Percentiles rank a stretch among this genome's conserved stretches.
Conservation (phyloP, 441 rosid genomes). For the Populus hybrid region DNA sequence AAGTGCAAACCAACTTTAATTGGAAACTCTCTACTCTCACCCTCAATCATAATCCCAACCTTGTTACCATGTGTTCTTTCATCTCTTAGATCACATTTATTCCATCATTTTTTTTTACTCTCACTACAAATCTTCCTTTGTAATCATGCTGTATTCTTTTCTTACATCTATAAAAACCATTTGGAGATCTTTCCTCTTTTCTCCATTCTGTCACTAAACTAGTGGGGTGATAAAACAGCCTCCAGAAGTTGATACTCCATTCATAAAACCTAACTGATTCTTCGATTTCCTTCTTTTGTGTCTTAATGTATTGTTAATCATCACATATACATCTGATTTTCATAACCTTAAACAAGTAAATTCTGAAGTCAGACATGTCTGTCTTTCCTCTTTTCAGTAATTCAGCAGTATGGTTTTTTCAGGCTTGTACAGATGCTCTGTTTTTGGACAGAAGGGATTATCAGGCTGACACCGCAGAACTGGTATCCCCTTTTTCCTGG, state of each 20-base stretch:
- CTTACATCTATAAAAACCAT: not conserved
- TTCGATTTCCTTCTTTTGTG: not conserved
- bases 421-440: conserved; percentile 49
- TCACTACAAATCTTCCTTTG: not conserved
- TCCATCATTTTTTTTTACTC: not conserved
- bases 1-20: not conserved
- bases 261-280: not conserved
- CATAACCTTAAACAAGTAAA: not conserved
- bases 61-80: not conserved
- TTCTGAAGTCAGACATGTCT: not conserved
- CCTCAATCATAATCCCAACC: not conserved
- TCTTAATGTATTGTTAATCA: not conserved
- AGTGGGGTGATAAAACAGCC: not conserved
- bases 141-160: not conserved
- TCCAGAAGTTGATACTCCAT: not conserved
- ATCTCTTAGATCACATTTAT: not conserved
- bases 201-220: not conserved
- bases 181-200: not conserved
- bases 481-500: conserved; percentile 87
- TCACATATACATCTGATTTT: not conserved
- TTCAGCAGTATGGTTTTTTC: conserved; percentile 26
- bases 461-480: conserved; percentile 50
- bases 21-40: not conserved
- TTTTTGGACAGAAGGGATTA: conserved; percentile 38
- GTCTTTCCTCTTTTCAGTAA: conserved; percentile 5